Evolutionary conservation across 306 rosid genomes (phyloP).

Genomic region (Astragalus membranaceus): DNA sequence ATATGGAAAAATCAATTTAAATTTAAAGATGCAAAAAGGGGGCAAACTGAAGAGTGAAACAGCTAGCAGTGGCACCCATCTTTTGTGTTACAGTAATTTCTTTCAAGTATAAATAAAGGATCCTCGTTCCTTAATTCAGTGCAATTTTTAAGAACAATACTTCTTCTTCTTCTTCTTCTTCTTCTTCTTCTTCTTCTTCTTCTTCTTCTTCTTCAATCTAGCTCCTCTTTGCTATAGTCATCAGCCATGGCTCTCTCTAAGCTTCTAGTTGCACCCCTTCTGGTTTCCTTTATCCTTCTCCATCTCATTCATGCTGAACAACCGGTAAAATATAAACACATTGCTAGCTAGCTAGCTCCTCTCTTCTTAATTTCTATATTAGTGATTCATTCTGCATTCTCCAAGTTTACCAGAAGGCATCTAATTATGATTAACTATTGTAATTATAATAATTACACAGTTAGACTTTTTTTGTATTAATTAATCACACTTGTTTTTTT

Average conservation of each 20-base stretch:
- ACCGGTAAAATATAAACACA: conserved; percentile 21
- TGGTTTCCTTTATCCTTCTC: conserved; percentile 35
- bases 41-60: not conserved
- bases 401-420: not conserved
- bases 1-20: too few species aligned
- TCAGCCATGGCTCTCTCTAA: conserved; percentile 42
- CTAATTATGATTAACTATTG: not conserved
- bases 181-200: too few species aligned
- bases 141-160: not conserved
- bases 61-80: not conserved
- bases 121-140: conserved; percentile 19
- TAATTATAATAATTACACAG: not conserved
- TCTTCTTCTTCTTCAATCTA: not conserved
- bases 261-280: conserved; percentile 32
- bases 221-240: not conserved
- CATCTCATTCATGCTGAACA: conserved; percentile 29
- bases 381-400: too few species aligned
- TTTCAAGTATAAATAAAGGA: conserved; percentile 44
- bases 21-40: too few species aligned
- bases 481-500: not conserved
- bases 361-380: not conserved
- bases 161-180: too few species aligned
- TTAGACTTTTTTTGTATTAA: too few species aligned
- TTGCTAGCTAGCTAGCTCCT: not conserved
- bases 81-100: not conserved